phyloP scores from a whole-genome alignment of 2,329 filamentous ascomycete genomes.

The Pseudovirgaria hyperparasitica region DNA sequence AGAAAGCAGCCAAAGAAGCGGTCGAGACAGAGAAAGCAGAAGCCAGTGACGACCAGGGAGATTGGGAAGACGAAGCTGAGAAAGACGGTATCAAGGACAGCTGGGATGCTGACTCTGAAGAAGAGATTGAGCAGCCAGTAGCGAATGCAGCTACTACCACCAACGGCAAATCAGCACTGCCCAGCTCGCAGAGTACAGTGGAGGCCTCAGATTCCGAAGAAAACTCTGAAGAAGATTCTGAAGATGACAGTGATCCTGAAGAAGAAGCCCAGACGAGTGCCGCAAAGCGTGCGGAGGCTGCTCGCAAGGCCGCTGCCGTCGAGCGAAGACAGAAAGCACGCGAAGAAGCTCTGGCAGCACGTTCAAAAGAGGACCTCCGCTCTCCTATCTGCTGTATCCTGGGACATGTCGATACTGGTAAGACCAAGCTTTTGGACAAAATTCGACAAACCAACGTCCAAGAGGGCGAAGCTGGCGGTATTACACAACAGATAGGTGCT shows the following conservation, averaged over 20 bases:
- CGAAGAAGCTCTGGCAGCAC: constrained; percentile 79
- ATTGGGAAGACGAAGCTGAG: constrained; percentile 73
- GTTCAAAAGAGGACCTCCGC: constrained; percentile 86
- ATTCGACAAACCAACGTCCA: constrained; percentile 97
- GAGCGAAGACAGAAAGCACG: constrained; percentile 81
- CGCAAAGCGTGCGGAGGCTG: constrained; percentile 56
- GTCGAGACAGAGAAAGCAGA: constrained; percentile 48
- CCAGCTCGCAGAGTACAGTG: constrained; percentile 10
- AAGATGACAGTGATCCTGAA: constrained; percentile 50
- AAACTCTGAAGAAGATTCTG: constrained; percentile 34
- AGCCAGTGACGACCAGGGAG: constrained; percentile 55
- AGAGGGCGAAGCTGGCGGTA: constrained; percentile 97
- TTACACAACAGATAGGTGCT: constrained; percentile 98
- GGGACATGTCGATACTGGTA: constrained; percentile 98
- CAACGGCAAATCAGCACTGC: constrained; percentile 9
- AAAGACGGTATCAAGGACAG: constrained; percentile 78
- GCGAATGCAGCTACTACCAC: constrained; percentile 6
- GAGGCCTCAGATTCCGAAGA: constrained; percentile 27
- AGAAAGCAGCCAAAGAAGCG: constrained; percentile 44
- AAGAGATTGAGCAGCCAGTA: constrained; percentile 40
- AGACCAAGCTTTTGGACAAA: constrained; percentile 98
- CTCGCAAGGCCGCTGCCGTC: constrained; percentile 77
- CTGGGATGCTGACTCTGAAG: constrained; percentile 81
- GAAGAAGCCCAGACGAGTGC: constrained; percentile 67
- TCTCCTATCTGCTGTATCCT: constrained; percentile 99